Conservation (phyloP, 306 rosid species). For the Pyrus betulifolia region DNA sequence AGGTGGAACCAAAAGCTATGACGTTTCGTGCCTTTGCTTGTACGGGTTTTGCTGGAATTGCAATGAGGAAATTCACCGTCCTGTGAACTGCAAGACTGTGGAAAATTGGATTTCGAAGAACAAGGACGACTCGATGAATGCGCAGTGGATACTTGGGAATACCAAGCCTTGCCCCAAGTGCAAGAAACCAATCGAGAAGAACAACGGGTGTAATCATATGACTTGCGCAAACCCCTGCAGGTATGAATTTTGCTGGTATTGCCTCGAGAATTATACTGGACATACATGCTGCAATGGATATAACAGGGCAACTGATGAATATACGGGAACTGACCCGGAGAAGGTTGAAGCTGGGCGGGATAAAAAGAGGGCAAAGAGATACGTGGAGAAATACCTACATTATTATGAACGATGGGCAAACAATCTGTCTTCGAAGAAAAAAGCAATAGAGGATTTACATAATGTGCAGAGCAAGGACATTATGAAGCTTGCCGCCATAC, state of each 20-base stretch:
- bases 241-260: neutral
- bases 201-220: slow-evolving; percentile 4
- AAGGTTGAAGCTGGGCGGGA: neutral
- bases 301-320: too few relatives aligned
- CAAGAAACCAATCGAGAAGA: neutral
- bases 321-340: neutral
- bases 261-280: neutral
- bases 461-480: neutral
- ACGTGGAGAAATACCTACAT: neutral
- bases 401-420: neutral
- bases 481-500: neutral
- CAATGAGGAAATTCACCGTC: neutral
- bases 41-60: neutral
- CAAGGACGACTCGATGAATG: neutral
- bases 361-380: neutral
- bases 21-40: neutral
- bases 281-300: too few relatives aligned
- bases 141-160: neutral
- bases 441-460: neutral
- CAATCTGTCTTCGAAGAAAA: neutral
- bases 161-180: slow-evolving; percentile 2
- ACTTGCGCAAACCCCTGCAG: neutral
- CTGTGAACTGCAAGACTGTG: slow-evolving; percentile 1
- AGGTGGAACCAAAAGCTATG: neutral
- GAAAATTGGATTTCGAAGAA: neutral